These are phyloP conservation scores for Monosporascus sp. DNA, from an alignment of 2,329 filamentous ascomycete species.

Conservation along the genomic window DNA sequence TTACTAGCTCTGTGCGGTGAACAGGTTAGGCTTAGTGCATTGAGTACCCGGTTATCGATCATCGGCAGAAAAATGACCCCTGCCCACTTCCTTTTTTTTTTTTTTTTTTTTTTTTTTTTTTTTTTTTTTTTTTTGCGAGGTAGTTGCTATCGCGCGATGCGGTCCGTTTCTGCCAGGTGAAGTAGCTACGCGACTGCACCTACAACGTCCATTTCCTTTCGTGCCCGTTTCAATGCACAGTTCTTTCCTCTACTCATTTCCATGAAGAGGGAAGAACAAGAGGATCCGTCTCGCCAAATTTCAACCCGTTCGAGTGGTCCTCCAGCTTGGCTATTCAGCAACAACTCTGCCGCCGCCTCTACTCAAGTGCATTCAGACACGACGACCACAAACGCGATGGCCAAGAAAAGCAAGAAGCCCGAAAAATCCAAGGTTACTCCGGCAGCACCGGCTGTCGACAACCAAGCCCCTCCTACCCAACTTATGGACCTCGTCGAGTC, in stretches of 20 bases:
- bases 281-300: slow-evolving; percentile 2
- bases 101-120: neutral
- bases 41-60: neutral
- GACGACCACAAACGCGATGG: slow-evolving; percentile 13
- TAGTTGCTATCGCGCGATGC: neutral
- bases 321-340: slow-evolving; percentile 29
- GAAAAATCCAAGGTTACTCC: slow-evolving; percentile 11
- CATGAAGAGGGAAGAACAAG: neutral
- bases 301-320: slow-evolving; percentile 15
- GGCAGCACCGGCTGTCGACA: slow-evolving; percentile 5
- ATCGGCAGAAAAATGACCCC: neutral
- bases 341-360: slow-evolving; percentile 19
- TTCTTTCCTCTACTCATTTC: neutral
- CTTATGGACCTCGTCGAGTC: slow-evolving; percentile 61
- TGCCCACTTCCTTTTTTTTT: neutral
- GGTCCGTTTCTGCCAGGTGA: neutral
- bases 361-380: slow-evolving; percentile 3
- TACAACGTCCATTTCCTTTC: neutral
- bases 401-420: slow-evolving; percentile 17
- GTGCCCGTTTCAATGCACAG: neutral
- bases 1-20: neutral
- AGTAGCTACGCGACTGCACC: neutral
- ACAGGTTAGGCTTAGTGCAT: neutral
- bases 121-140: neutral
- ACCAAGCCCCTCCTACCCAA: slow-evolving; percentile 46